Percentiles rank a stretch among this genome's conserved stretches.
These are phyloP conservation scores for Colletotrichum viniferum DNA, from an alignment of 2,329 filamentous ascomycete species.

Conservation along the genomic window DNA sequence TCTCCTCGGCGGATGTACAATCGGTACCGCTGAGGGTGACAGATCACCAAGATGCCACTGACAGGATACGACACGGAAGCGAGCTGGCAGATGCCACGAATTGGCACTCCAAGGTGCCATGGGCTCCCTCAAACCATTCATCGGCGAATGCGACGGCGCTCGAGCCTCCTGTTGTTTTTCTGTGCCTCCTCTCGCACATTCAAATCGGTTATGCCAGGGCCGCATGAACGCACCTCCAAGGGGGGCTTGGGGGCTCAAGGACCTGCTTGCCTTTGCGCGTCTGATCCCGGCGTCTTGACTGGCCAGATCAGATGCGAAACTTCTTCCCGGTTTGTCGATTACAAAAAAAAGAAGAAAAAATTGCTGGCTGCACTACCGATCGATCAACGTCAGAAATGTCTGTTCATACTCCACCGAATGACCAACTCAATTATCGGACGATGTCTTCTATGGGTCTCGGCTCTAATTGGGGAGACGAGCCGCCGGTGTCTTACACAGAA, in stretches of 20 bases:
- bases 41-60: background rate
- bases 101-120: background rate
- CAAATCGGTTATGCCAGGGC: background rate
- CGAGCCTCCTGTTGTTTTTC: background rate
- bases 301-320: slow-evolving; percentile 8
- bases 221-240: slow-evolving; percentile 8
- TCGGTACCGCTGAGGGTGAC: background rate
- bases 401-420: slow-evolving; percentile 3
- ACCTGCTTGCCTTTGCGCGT: slow-evolving; percentile 2
- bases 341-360: background rate
- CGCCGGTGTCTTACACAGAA: background rate
- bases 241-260: background rate
- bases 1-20: background rate
- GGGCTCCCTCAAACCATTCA: slow-evolving; percentile 12
- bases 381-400: slow-evolving; percentile 17
- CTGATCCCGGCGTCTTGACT: background rate
- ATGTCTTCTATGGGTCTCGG: slow-evolving; percentile 7
- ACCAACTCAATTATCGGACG: slow-evolving; percentile 13
- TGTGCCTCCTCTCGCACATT: background rate
- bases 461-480: background rate
- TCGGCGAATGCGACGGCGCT: slow-evolving; percentile 3
- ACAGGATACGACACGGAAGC: background rate
- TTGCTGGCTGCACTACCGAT: background rate
- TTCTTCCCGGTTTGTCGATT: background rate
- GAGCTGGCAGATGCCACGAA: background rate